Percentiles rank a stretch among this genome's conserved stretches.
These are phyloP conservation scores for Talaromyces sp. DNA, from an alignment of 2,329 filamentous ascomycete species.

Conservation along the genomic window DNA sequence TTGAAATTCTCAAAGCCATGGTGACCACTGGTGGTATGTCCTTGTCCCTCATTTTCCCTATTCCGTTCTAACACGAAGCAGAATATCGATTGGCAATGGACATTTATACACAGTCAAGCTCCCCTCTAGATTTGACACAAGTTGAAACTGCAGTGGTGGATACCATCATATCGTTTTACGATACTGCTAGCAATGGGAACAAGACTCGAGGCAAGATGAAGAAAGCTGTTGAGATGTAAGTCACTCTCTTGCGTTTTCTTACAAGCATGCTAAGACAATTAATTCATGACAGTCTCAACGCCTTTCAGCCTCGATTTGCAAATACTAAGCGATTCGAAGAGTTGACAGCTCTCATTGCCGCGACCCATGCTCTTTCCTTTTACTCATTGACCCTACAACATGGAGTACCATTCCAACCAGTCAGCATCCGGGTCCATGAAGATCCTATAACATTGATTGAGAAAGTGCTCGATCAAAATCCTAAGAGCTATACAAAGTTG, in stretches of 20 bases:
- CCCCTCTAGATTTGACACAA: slow-evolving; percentile 41
- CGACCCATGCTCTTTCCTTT: slow-evolving; percentile 62
- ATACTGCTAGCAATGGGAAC: slow-evolving; percentile 65
- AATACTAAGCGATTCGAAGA: slow-evolving; percentile 41
- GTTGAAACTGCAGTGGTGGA: slow-evolving; percentile 53
- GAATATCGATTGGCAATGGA: slow-evolving; percentile 42
- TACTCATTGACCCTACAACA: slow-evolving; percentile 63
- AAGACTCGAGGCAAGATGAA: slow-evolving; percentile 60
- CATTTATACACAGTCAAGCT: slow-evolving; percentile 35
- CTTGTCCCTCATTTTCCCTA: not conserved
- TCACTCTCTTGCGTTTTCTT: slow-evolving; percentile 12
- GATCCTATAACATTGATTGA: slow-evolving; percentile 58
- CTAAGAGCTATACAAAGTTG: slow-evolving; percentile 59
- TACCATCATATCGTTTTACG: slow-evolving; percentile 56
- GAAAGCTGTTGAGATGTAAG: slow-evolving; percentile 56
- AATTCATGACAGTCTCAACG: slow-evolving; percentile 32
- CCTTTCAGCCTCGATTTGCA: slow-evolving; percentile 43
- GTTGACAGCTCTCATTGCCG: slow-evolving; percentile 54
- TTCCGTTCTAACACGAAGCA: slow-evolving; percentile 18
- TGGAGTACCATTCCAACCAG: slow-evolving; percentile 63
- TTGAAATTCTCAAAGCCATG: slow-evolving; percentile 56
- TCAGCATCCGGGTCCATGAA: slow-evolving; percentile 61
- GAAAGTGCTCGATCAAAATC: slow-evolving; percentile 61
- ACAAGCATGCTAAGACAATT: not conserved
- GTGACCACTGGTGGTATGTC: slow-evolving; percentile 46